Conservation (phyloP, 2,329 filamentous ascomycete genomes). For the Gremmenia infestans region DNA sequence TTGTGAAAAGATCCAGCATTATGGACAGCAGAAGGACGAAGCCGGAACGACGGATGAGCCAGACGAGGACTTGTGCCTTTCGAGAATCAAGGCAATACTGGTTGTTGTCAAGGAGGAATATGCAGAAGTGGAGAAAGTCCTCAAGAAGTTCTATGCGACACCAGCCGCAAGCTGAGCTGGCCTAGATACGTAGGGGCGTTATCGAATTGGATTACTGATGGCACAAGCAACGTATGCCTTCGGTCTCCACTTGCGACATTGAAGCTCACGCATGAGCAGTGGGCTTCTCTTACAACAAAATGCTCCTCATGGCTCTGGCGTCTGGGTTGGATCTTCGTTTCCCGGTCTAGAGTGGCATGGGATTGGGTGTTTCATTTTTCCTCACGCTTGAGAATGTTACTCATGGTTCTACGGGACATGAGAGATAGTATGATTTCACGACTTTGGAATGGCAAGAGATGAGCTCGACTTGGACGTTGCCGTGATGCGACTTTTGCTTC, state of each 20-base stretch:
- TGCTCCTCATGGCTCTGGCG: slow-evolving; percentile 25
- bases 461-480: background rate
- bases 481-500: background rate
- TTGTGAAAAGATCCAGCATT: slow-evolving; percentile 96
- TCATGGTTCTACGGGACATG: slow-evolving; percentile 13
- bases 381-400: slow-evolving; percentile 3
- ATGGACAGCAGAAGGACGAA: slow-evolving; percentile 75
- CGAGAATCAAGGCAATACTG: slow-evolving; percentile 66
- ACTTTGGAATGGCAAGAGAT: background rate
- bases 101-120: slow-evolving; percentile 72
- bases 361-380: slow-evolving; percentile 15
- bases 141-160: slow-evolving; percentile 45
- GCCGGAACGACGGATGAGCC: slow-evolving; percentile 62
- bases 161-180: slow-evolving; percentile 5
- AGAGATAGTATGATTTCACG: background rate
- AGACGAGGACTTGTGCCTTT: slow-evolving; percentile 63
- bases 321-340: slow-evolving; percentile 15
- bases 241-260: slow-evolving; percentile 23
- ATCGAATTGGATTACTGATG: slow-evolving; percentile 18
- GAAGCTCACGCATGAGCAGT: slow-evolving; percentile 22
- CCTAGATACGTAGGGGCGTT: slow-evolving; percentile 10
- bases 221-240: slow-evolving; percentile 17
- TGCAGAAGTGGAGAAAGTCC: slow-evolving; percentile 61
- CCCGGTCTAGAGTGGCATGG: slow-evolving; percentile 13
- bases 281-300: slow-evolving; percentile 25